Evolutionary conservation across 495 filamentous ascomycete species (phyloP), one percentile per base, ranked within the genome.

Genomic region (Penicillium bialowiezense): DNA sequence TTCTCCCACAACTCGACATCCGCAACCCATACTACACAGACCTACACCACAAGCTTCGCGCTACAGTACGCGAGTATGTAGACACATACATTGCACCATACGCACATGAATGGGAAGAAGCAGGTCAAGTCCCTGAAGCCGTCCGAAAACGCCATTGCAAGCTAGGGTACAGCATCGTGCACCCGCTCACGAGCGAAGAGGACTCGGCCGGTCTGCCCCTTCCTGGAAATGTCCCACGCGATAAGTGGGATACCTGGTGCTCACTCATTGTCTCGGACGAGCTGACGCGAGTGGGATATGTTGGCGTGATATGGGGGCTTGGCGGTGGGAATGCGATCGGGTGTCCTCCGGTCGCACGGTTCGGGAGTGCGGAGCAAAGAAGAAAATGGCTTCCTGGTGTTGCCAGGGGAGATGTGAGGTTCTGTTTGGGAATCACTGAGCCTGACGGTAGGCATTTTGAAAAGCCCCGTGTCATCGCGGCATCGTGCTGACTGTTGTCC

Each of bases 401-500:
- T 47, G 74, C 75, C 14, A 66, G 43, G 39, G 74, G 76, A 20
- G 68, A 71, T 36, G 65, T 74, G 14, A 56, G 71, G 29, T 81
- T 81, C 46, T 81, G 77, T 54, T 60, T 80, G 23, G 77, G 78
- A 3, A 79, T 81, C 52, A 81, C 78, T 15, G 78, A 81, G 57
- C 78, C 78, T 5, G 76, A 77, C 64, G 70, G 70, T 73, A 31
- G 50, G 62, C 53, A 26, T 20, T 21, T 7, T 9, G 6, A n/a
- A n/a, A n/a, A n/a, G n/a, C n/a, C n/a, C n/a, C n/a, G n/a, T n/a
- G n/a, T n/a, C n/a, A n/a, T n/a, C n/a, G n/a, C 24, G 23, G 17
- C 19, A 1, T 3, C 2, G 14, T 54, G 33, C 43, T 40, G 5
- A 47, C 38, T 41, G 35, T 41, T 23, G 5, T 33, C 33, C 13